A percentile compares a stretch with the other conserved stretches of the same genome.
These are phyloP conservation scores for Dothistroma pini DNA, from an alignment of 2,329 filamentous ascomycete genomes.

Conservation along the genomic window DNA sequence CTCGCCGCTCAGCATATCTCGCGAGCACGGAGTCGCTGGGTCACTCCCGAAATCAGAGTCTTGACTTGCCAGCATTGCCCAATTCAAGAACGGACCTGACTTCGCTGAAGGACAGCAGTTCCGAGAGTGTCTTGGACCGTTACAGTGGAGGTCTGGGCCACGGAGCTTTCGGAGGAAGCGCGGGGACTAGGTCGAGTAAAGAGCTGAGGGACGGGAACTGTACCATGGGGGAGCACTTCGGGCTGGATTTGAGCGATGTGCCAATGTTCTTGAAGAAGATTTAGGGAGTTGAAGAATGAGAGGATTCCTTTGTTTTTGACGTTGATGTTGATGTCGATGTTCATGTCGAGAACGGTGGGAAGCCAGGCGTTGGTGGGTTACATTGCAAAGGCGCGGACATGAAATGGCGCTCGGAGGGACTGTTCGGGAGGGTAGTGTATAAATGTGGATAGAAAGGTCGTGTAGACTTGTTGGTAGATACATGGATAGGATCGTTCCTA, in stretches of 20 bases:
- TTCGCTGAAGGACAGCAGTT: slow-evolving; percentile 9
- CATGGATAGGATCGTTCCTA: background rate
- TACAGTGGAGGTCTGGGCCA: slow-evolving; percentile 38
- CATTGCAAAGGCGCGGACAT: background rate
- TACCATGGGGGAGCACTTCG: slow-evolving; percentile 33
- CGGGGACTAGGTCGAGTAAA: slow-evolving; percentile 32
- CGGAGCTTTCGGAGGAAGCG: slow-evolving; percentile 35
- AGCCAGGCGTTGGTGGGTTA: background rate
- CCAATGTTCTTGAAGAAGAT: slow-evolving; percentile 36
- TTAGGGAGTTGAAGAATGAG: background rate
- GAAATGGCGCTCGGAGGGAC: background rate
- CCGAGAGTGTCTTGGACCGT: slow-evolving; percentile 26
- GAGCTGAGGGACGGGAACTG: slow-evolving; percentile 34
- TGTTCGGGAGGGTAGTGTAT: background rate
- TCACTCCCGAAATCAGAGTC: background rate
- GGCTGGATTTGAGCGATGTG: slow-evolving; percentile 40
- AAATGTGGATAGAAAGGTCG: background rate
- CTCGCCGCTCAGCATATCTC: slow-evolving; percentile 12
- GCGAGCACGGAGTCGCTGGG: background rate
- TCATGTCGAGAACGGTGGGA: background rate
- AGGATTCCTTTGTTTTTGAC: background rate
- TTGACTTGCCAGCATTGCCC: background rate
- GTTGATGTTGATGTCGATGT: background rate
- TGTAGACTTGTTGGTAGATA: background rate
- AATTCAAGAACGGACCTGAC: background rate